Evolutionary conservation across 2,329 filamentous ascomycete genomes (phyloP).

Genomic region (Penicillium sp.): DNA sequence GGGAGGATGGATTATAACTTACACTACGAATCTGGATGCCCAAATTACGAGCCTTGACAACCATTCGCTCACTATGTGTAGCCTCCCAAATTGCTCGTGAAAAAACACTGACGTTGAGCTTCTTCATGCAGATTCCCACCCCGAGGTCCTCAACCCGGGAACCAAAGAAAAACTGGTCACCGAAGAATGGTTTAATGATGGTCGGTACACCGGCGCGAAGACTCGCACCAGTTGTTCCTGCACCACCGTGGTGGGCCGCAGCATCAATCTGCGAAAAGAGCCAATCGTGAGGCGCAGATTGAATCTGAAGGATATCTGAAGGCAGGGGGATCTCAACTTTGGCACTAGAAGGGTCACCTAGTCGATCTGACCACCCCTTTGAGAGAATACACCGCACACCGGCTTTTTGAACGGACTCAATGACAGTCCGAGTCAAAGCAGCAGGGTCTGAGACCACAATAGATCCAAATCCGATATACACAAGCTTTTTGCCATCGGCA

Average conservation of each 20-base stretch:
- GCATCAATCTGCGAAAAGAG: conserved; percentile 92
- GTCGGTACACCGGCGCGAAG: conserved; percentile 88
- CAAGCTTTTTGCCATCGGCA: conserved; percentile 81
- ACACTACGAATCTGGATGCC: conserved; percentile 87
- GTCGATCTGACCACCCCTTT: conserved; percentile 94
- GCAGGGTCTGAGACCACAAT: conserved; percentile 90
- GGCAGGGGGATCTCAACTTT: conserved; percentile 71
- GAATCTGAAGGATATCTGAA: conserved; percentile 81
- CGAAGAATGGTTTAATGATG: conserved; percentile 95
- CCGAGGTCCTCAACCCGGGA: conserved; percentile 87
- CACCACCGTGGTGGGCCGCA: conserved; percentile 89
- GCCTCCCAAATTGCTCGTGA: conserved; percentile 87
- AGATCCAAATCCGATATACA: conserved; percentile 96
- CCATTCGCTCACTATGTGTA: conserved; percentile 88
- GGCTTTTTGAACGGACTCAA: conserved; percentile 85
- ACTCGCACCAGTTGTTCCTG: conserved; percentile 91
- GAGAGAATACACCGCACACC: conserved; percentile 93
- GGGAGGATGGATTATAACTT: conserved; percentile 35
- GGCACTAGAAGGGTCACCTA: conserved; percentile 59
- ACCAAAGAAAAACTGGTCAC: conserved; percentile 97
- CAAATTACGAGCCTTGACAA: conserved; percentile 75
- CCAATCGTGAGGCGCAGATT: conserved; percentile 94
- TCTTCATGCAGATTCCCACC: conserved; percentile 85
- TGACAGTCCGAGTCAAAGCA: conserved; percentile 87
- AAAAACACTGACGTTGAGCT: conserved; percentile 83